Evolutionary conservation across 2,329 filamentous ascomycete species (phyloP).

Genomic region (Colletotrichum paranaense): DNA sequence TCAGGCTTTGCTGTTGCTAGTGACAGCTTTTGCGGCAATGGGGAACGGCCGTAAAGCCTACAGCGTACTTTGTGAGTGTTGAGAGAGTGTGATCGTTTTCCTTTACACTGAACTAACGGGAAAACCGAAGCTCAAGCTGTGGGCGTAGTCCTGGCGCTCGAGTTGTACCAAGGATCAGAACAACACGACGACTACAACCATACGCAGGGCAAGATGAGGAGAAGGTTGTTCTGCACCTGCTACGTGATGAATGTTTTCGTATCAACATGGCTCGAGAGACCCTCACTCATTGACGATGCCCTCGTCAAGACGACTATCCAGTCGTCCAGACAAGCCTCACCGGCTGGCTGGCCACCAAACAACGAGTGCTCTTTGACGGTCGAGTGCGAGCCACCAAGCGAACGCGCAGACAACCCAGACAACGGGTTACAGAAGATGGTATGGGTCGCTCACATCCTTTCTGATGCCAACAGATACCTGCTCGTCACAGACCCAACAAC

Average conservation of each 20-base stretch:
- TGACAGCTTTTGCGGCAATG: constrained; percentile 14
- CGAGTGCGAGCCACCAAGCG: not conserved
- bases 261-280: constrained; percentile 25
- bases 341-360: not conserved
- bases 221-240: constrained; percentile 23
- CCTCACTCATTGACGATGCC: constrained; percentile 22
- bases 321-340: not conserved
- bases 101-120: not conserved
- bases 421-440: constrained; percentile 11
- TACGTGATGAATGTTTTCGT: constrained; percentile 25
- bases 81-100: fast-evolving
- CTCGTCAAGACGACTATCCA: constrained; percentile 13
- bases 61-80: constrained; percentile 9
- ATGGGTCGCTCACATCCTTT: constrained; percentile 11
- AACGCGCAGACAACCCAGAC: not conserved
- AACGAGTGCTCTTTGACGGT: not conserved
- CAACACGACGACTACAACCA: not conserved
- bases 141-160: constrained; percentile 8
- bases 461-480: constrained; percentile 23
- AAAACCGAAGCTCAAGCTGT: constrained; percentile 15
- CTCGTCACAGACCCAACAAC: constrained; percentile 3
- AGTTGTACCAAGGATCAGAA: constrained; percentile 5
- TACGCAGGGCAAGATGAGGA: not conserved
- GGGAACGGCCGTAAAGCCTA: constrained; percentile 16
- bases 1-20: constrained; percentile 14